Base-by-base conservation (phyloP, 2,329 filamentous ascomycete species). In the Aspergillus fumigatiaffinis region DNA sequence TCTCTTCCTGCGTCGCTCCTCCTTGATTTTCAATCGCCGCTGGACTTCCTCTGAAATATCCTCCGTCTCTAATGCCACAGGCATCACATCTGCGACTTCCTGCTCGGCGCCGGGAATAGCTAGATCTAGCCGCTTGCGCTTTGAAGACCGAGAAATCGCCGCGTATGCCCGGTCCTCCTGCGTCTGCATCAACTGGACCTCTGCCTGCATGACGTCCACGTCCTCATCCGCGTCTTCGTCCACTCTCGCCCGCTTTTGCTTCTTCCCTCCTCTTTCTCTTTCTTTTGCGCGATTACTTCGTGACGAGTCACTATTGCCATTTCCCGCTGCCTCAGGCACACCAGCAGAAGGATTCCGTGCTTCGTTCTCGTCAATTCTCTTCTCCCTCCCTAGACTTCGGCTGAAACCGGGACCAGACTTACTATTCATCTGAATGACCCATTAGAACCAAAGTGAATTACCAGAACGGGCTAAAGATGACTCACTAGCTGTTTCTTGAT, bases 31-130 rank as follows among this genome's bases (percentile, higher is more conserved):
- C 38, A 79, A 56, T n/a, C 76, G 68, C 20, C 73, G 72, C 53
- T 78, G 76, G 0, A 80, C 78, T 50, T 78, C 77, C 10, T 69
- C 73, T 3, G 76, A 77, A 50, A 79, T 79, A 57, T 79, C 77
- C 53, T 79, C 76, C 25, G 71, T 73, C 42, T 75, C 73, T 17
- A 71, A 50, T n/a, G 68, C 63, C 0, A 65, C 59, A 0, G 70
- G 63, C 6, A 63, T 62, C 32, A 56, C 60, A 38, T 64, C 58
- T 41, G 62, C 56, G 17, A 67, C 57, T 23, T 71, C 66, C n/a
- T 66, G 68, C 26, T 70, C 59, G 12, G 23, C 51, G 26, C 66
- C 66, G 1, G 63, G 50, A 7, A 62, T 59, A 12, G 56, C 44
- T 32, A 63, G 53, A 23, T 65, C 63, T 6, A 62, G 56, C 20